These are phyloP conservation scores for Sporothrix humicola DNA, from an alignment of 2,329 filamentous ascomycete genomes.

Conservation along the genomic window DNA sequence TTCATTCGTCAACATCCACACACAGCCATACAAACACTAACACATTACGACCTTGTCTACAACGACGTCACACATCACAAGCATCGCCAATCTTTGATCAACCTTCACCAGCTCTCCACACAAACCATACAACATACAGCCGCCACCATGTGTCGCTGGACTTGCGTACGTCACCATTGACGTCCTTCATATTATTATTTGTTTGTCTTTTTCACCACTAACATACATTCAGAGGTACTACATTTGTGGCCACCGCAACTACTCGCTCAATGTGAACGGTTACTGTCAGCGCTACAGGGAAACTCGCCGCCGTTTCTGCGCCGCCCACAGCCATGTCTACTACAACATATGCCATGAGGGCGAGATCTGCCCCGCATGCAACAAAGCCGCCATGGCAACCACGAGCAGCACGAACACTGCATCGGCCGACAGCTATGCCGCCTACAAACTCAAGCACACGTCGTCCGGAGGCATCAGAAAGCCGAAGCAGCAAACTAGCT, in stretches of 20 bases:
- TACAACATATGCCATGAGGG: conserved; percentile 2
- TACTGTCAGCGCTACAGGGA: conserved; percentile 23
- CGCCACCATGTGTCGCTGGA: conserved; percentile 25
- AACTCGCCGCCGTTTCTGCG: conserved; percentile 14
- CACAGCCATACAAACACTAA: neutral
- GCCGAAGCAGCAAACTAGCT: no score
- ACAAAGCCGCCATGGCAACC: conserved; percentile 7
- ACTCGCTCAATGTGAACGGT: neutral
- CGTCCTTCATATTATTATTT: no score
- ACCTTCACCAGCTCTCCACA: neutral
- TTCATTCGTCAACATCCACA: neutral
- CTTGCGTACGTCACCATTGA: conserved; percentile 5
- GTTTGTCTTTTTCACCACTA: neutral
- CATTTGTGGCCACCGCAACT: neutral
- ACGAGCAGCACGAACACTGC: conserved; percentile 11
- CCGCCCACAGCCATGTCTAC: neutral
- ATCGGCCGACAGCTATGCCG: no score
- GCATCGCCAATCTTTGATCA: neutral
- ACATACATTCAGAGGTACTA: conserved; percentile 12
- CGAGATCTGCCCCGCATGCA: conserved; percentile 21
- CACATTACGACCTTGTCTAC: neutral
- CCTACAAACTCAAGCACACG: no score
- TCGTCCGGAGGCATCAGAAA: no score
- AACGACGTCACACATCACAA: neutral
- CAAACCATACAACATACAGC: neutral